phyloP scores from a whole-genome alignment of 2,329 filamentous ascomycete genomes.

The Lecanicillium sp. region DNA sequence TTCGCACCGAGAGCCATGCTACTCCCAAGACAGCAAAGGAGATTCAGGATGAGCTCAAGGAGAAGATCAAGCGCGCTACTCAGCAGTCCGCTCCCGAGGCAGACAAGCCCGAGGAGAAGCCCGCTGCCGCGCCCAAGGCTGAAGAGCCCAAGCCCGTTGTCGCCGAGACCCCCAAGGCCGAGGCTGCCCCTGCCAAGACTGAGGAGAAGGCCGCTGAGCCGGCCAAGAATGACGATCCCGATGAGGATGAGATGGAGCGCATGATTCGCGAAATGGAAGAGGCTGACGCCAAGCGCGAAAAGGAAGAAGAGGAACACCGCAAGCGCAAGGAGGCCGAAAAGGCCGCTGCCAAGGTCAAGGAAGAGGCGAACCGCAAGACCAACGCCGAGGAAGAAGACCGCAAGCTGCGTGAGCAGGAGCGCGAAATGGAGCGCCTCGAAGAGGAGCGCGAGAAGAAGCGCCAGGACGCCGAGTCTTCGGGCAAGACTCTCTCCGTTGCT shows the following conservation, averaged over 20 bases:
- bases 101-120: conserved; percentile 21
- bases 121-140: conserved; percentile 17
- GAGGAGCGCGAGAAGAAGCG: conserved; percentile 59
- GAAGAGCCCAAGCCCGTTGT: conserved; percentile 24
- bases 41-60: conserved; percentile 74
- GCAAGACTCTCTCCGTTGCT: conserved; percentile 38
- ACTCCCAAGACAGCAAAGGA: conserved; percentile 69
- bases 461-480: conserved; percentile 40
- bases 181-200: conserved; percentile 23
- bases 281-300: conserved; percentile 41
- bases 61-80: conserved; percentile 62
- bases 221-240: conserved; percentile 26
- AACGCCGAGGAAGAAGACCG: conserved; percentile 51
- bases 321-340: conserved; percentile 41
- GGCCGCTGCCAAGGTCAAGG: conserved; percentile 41
- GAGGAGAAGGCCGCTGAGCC: conserved; percentile 23
- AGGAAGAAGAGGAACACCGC: conserved; percentile 35
- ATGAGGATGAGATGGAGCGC: conserved; percentile 51
- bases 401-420: conserved; percentile 65
- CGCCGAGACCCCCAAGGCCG: conserved; percentile 21
- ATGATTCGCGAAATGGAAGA: conserved; percentile 58
- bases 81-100: conserved; percentile 22
- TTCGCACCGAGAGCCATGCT: conserved; percentile 61
- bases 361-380: conserved; percentile 32
- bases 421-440: conserved; percentile 64